phyloP scores from a whole-genome alignment of 106 monocot species.

The Cymbidium sinense region DNA sequence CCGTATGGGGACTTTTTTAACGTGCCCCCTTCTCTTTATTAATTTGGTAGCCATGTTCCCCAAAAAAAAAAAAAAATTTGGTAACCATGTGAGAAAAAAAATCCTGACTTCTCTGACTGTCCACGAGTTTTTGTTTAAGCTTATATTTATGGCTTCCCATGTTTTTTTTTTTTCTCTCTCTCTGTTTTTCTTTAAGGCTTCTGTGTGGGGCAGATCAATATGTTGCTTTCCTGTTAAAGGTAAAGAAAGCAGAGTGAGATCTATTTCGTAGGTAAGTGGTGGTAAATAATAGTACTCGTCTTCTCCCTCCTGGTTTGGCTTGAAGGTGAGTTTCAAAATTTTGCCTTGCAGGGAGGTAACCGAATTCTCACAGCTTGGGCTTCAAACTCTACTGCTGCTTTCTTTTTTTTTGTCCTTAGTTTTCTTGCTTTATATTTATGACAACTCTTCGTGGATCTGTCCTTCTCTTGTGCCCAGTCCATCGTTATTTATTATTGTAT shows the following conservation, averaged over 20 bases:
- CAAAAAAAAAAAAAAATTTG: too few species aligned
- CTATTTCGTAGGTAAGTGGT: background rate
- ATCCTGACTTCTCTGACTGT: background rate
- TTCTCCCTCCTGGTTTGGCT: background rate
- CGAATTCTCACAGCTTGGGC: background rate
- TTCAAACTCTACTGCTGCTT: background rate
- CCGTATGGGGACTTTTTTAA: background rate
- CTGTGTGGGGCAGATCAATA: background rate
- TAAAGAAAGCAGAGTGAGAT: background rate
- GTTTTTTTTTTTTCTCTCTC: background rate
- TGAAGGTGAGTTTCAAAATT: background rate
- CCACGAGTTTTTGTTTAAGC: background rate
- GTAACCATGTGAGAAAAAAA: too few species aligned
- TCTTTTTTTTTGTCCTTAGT: background rate
- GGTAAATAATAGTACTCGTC: background rate
- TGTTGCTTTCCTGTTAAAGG: background rate
- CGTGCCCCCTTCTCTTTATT: background rate
- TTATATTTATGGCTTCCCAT: constrained; percentile 3
- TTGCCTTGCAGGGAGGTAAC: background rate
- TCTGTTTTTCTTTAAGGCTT: background rate
- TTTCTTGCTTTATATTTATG: background rate
- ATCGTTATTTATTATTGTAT: background rate
- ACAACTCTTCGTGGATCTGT: background rate
- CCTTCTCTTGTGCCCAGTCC: background rate
- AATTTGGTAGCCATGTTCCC: background rate